Conservation (phyloP, 306 rosid species). For the Purshia tridentata region DNA sequence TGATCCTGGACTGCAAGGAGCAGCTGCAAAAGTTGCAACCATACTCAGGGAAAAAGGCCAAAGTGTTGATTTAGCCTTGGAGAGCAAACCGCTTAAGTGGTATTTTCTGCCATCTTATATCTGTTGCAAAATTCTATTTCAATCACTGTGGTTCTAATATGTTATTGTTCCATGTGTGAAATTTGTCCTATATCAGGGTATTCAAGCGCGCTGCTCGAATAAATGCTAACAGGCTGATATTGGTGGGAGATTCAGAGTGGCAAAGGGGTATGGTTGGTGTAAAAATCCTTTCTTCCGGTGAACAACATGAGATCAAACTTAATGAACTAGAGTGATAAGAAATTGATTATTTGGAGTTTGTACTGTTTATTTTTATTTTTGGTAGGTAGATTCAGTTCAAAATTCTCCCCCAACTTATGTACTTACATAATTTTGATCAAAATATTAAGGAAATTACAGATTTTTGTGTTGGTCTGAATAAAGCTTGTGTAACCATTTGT, state of each 20-base stretch:
- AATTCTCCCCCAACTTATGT: background rate
- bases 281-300: conserved; percentile 81
- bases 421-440: background rate
- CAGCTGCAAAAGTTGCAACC: conserved; percentile 79
- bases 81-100: conserved; percentile 95
- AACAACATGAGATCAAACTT: conserved; percentile 76
- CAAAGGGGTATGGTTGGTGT: conserved; percentile 81
- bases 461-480: background rate
- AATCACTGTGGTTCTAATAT: conserved; percentile 17
- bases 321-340: conserved; percentile 58
- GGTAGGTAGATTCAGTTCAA: background rate
- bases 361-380: background rate
- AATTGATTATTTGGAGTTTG: conserved; percentile 17
- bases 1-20: conserved; percentile 86
- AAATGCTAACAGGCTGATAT: conserved; percentile 72
- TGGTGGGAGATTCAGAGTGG: conserved; percentile 94
- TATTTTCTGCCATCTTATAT: conserved; percentile 29
- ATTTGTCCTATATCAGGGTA: conserved; percentile 54
- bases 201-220: conserved; percentile 73
- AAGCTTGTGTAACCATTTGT: background rate
- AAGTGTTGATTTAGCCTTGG: conserved; percentile 87
- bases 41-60: conserved; percentile 73
- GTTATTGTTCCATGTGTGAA: conserved; percentile 8
- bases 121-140: conserved; percentile 1
- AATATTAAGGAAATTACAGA: conserved; percentile 4